Base-by-base conservation (phyloP, 257 asterid genomes). In the Coffea eugenioides region DNA sequence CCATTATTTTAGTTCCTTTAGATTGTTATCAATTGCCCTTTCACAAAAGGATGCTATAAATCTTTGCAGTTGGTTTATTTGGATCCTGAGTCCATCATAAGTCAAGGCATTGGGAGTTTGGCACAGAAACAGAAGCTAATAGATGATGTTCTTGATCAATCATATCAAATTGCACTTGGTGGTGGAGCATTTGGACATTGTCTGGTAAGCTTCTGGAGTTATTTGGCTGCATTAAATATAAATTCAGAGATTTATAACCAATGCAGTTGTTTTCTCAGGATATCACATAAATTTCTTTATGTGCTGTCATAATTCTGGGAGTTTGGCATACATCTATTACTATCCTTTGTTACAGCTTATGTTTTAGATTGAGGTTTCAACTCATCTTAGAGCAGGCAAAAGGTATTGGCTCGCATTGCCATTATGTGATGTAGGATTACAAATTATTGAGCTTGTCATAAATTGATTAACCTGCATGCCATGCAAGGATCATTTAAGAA, bases 81-180 rank as follows among this genome's bases (percentile, higher is more conserved):
- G 81, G 92, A 93, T 82, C 88, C 75, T 62, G 90, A 94, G 65
- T 88, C 87, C 67, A 81, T 93, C 78, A 87, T 93, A 85, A 84
- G 77, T 77, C 94, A 82, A 87, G 98, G 98, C 41, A 85, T 81
- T 82, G 84, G 84, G 67, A 93, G 92, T 86, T 85, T 95, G 84
- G 84, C 88, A 36, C 82, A 83, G 70, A 89, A 95, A 80, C 95
- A 93, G 86, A 91, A 86, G 80, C 77, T 59, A 46, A 91, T 95
- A 73, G 89, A 85, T 34, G 92, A 82, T 79, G 88, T 78, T 84
- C 92, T 95, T 36, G 88, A 89, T 84, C 90, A 84, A 72, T 91
- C 98, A 14, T 93, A 88, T 70, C 89, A 88, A 86, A 88, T 95
- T 80, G 88, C 88, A 78, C 95, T 93, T 83, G 97, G 97, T 51